Conservation (phyloP, 306 rosid genomes). For the Casuarina cunninghamiana region DNA sequence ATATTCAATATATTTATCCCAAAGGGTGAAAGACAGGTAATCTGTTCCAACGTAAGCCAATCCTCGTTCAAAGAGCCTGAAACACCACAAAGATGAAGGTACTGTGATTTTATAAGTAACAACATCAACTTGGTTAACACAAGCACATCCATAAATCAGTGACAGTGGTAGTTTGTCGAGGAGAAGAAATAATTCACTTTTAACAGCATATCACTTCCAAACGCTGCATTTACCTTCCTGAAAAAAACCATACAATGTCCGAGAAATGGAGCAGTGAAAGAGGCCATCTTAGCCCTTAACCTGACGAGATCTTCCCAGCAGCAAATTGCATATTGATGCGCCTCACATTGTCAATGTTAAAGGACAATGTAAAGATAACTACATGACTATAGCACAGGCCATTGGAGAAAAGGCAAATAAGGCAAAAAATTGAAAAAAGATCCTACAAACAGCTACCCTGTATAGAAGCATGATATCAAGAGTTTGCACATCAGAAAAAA, state of each 20-base stretch:
- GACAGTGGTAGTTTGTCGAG: slow-evolving; percentile 68
- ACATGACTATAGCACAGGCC: slow-evolving; percentile 50
- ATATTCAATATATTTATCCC: slow-evolving; percentile 98
- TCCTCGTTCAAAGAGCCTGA: slow-evolving; percentile 98
- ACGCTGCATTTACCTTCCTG: slow-evolving; percentile 99
- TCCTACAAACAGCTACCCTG: slow-evolving; percentile 40
- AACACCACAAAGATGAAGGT: slow-evolving; percentile 31
- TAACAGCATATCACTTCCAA: slow-evolving; percentile 94
- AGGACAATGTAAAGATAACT: slow-evolving; percentile 59
- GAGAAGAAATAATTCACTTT: slow-evolving; percentile 82
- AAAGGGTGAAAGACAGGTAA: slow-evolving; percentile 87
- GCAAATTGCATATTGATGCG: slow-evolving; percentile 98
- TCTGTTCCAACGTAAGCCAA: slow-evolving; percentile 96
- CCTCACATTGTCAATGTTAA: slow-evolving; percentile 80
- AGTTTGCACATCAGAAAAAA: slow-evolving; percentile 56
- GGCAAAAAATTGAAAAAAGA: slow-evolving; percentile 20
- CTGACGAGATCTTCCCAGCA: slow-evolving; percentile 97
- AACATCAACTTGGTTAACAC: slow-evolving; percentile 42
- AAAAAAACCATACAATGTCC: slow-evolving; percentile 85
- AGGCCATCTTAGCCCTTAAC: slow-evolving; percentile 99
- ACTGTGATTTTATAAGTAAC: slow-evolving; percentile 40
- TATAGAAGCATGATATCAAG: slow-evolving; percentile 54
- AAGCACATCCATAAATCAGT: slow-evolving; percentile 54
- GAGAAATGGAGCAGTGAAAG: slow-evolving; percentile 94
- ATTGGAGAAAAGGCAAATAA: slow-evolving; percentile 36